Evolutionary conservation across 1,139 yeast species (phyloP).

Genomic region (Debaryomyces sp.): DNA sequence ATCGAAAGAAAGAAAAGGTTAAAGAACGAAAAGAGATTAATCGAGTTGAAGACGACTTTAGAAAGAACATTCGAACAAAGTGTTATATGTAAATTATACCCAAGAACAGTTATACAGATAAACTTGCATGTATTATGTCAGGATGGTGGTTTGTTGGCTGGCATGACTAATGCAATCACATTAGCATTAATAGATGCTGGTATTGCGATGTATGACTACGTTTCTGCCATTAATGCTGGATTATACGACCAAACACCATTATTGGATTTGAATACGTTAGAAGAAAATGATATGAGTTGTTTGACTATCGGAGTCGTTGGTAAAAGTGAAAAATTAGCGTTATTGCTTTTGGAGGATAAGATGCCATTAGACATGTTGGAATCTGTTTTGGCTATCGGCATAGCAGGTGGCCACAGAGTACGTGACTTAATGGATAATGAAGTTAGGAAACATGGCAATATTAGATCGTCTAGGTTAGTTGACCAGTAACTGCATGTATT

Average conservation of each 20-base stretch:
- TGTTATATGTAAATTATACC: slow-evolving; percentile 72
- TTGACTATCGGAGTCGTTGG: slow-evolving; percentile 87
- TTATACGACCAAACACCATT: slow-evolving; percentile 74
- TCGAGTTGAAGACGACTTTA: slow-evolving; percentile 74
- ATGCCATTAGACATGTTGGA: slow-evolving; percentile 83
- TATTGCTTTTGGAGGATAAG: slow-evolving; percentile 78
- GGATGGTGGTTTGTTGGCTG: slow-evolving; percentile 86
- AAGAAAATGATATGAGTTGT: slow-evolving; percentile 80
- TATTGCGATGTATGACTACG: slow-evolving; percentile 89
- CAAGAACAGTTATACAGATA: slow-evolving; percentile 78
- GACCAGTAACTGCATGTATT: slow-evolving; percentile 9
- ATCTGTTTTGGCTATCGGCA: slow-evolving; percentile 76
- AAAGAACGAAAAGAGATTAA: slow-evolving; percentile 68
- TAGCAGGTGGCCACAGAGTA: slow-evolving; percentile 85
- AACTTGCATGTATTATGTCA: slow-evolving; percentile 79
- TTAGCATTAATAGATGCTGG: slow-evolving; percentile 95
- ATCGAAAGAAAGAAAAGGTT: slow-evolving; percentile 69
- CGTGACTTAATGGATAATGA: slow-evolving; percentile 86
- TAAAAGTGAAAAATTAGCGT: slow-evolving; percentile 72
- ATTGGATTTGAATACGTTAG: slow-evolving; percentile 79
- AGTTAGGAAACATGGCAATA: slow-evolving; percentile 71
- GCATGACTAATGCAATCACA: slow-evolving; percentile 85
- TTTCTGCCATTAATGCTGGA: slow-evolving; percentile 81
- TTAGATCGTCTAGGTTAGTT: slow-evolving; percentile 34
- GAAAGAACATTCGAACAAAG: slow-evolving; percentile 83